Conservation (phyloP, 441 rosid genomes). For the Arabidopsis hybrid region DNA sequence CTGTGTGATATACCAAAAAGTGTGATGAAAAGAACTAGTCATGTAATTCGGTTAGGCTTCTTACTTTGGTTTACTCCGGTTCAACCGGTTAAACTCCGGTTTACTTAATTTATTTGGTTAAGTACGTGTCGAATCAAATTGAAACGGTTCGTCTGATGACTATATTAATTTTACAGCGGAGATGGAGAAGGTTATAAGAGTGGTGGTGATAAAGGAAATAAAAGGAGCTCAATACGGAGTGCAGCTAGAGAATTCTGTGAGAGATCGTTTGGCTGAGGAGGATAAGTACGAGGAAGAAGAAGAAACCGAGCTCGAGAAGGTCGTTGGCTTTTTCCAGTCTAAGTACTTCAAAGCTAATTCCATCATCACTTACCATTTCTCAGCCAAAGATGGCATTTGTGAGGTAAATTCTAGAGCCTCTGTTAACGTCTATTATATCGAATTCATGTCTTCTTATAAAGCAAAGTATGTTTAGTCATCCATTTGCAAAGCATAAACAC, state of each 20-base stretch:
- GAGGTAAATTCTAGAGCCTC: constrained; percentile 51
- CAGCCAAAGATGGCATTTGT: constrained; percentile 53
- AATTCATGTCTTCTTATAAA: not conserved
- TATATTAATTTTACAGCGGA: constrained; percentile 53
- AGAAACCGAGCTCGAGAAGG: constrained; percentile 78
- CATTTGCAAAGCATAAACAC: not conserved
- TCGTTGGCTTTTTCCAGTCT: constrained; percentile 81
- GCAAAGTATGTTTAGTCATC: too few species aligned
- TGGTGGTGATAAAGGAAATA: constrained; percentile 89
- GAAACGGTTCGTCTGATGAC: constrained; percentile 8
- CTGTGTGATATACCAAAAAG: not conserved
- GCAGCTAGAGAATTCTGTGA: constrained; percentile 69
- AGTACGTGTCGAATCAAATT: not conserved
- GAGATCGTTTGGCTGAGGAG: constrained; percentile 73
- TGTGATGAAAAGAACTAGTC: not conserved
- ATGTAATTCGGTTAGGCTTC: not conserved
- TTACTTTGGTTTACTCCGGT: not conserved
- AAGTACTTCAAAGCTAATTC: constrained; percentile 80
- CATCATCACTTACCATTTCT: constrained; percentile 72
- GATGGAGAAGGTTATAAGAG: constrained; percentile 70
- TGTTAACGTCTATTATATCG: not conserved
- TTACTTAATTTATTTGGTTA: not conserved
- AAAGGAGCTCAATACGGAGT: constrained; percentile 89
- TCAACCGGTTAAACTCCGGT: not conserved
- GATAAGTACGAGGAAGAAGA: constrained; percentile 96